phyloP scores from a whole-genome alignment of 2,329 filamentous ascomycete species.

The Diplodia intermedia region DNA sequence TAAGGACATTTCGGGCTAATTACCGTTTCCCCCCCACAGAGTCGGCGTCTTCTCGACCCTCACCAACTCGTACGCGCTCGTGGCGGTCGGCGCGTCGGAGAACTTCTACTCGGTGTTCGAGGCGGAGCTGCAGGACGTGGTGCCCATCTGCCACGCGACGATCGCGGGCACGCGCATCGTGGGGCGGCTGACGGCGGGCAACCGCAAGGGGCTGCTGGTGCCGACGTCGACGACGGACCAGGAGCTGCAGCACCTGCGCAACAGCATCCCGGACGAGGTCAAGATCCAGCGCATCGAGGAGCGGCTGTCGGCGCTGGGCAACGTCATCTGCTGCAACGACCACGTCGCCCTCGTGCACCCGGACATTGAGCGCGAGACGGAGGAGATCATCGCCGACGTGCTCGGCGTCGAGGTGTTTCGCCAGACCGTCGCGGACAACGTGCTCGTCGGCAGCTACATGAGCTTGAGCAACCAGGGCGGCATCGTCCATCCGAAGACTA shows the following conservation, averaged over 20 bases:
- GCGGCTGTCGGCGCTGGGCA: conserved; percentile 90
- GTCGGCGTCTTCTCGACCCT: conserved; percentile 96
- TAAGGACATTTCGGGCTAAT: not conserved
- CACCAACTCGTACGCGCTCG: conserved; percentile 95
- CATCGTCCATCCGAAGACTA: conserved; percentile 96
- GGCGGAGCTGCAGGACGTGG: conserved; percentile 94
- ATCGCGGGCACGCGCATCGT: conserved; percentile 97
- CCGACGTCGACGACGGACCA: conserved; percentile 97
- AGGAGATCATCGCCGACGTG: conserved; percentile 97
- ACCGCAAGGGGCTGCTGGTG: conserved; percentile 95
- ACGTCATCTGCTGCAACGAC: conserved; percentile 96
- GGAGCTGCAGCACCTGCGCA: conserved; percentile 95
- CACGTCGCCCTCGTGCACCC: conserved; percentile 96
- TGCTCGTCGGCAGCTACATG: conserved; percentile 97
- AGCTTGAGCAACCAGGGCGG: conserved; percentile 93
- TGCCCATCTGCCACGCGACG: conserved; percentile 94
- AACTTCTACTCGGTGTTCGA: conserved; percentile 99
- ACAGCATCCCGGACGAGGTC: conserved; percentile 88
- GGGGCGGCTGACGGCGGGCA: conserved; percentile 92
- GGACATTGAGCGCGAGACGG: conserved; percentile 95
- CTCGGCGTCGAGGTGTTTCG: conserved; percentile 87
- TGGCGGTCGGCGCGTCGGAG: conserved; percentile 92
- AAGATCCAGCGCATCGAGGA: conserved; percentile 98
- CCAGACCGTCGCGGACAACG: conserved; percentile 96
- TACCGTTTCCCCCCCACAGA: conserved; percentile 56